Evolutionary conservation across 441 rosid species (phyloP).

Genomic region (Jatropha podagrica): DNA sequence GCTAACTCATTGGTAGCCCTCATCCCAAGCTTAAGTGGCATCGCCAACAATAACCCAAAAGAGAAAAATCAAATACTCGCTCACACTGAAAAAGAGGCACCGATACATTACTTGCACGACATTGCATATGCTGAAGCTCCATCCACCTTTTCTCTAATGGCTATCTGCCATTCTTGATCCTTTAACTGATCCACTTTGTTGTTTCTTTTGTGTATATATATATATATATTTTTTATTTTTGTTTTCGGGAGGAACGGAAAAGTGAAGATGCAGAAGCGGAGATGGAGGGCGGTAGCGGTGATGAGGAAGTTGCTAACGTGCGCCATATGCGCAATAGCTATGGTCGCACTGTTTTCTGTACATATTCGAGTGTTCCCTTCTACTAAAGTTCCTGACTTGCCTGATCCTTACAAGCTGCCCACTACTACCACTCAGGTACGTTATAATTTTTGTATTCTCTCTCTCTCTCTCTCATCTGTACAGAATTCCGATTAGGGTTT

Average conservation of each 20-base stretch:
- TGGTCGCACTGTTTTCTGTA: slow-evolving; percentile 56
- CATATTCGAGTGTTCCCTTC: slow-evolving; percentile 62
- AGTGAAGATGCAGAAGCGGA: slow-evolving; percentile 54
- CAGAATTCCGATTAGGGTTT: slow-evolving; percentile 11
- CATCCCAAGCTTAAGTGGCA: too few relatives aligned
- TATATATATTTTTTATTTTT: neutral
- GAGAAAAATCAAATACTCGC: too few relatives aligned
- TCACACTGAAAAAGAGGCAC: too few relatives aligned
- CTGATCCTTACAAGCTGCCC: slow-evolving; percentile 52
- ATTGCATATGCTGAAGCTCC: neutral
- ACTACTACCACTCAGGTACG: slow-evolving; percentile 41
- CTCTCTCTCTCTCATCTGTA: neutral
- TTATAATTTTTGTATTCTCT: neutral
- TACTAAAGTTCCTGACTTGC: slow-evolving; percentile 41
- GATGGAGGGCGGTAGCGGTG: slow-evolving; percentile 40
- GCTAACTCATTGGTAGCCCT: too few relatives aligned
- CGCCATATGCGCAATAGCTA: slow-evolving; percentile 60
- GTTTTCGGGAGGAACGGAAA: neutral
- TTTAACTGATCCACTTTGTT: neutral
- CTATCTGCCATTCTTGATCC: neutral
- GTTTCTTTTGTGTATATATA: neutral
- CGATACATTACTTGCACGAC: neutral
- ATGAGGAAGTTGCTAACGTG: slow-evolving; percentile 59
- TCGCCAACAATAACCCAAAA: too few relatives aligned
- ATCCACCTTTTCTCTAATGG: neutral